Evolutionary conservation across 495 filamentous ascomycete genomes (phyloP), one percentile per base, ranked within the genome.

Genomic region (Penicillium ucsense): DNA sequence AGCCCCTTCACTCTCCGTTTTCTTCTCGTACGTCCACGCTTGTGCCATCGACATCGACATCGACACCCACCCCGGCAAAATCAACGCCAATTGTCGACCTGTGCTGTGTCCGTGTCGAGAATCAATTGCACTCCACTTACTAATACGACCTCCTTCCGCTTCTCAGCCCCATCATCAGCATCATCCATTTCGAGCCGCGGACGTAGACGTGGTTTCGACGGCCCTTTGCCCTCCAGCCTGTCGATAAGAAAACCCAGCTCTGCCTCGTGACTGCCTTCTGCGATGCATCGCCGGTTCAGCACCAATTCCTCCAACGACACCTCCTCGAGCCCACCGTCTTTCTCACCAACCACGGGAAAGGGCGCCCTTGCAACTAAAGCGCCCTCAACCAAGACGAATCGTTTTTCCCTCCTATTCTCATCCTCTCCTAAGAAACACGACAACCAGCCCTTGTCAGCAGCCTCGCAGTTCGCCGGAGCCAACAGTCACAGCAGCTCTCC

Each of bases 321-420:
- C 49, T 59, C 71, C 50, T 58, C 65, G 44, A 69, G 60, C 56
- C 57, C 68, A 34, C 59, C 73, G 45, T 69, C 73, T 55, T 66
- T 61, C 50, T 64, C 66, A 12, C 55, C 76, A 48, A 57, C 72
- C 45, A 61, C 66, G 47, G 76, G 74, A 62, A 77, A 76, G 63
- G 64, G 63, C 56, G 70, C 71, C 47, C 61, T 64, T 50, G 55
- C 65, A 48, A 64, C 65, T 48, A 70, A 72, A 61, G 61, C 68
- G 35, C 57, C 88, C 27, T 76, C 79, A 27, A 76, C 82, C 48
- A 89, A 86, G 67, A 63, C 77, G 45, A 88, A 83, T 59, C 73
- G 72, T 44, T 66, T 84, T 38, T 66, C 67, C 51, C 74, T 76
- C 43, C 69, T 84, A 51, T 84, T 83, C 52, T 75, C 78, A 34